Evolutionary conservation across 2,329 filamentous ascomycete species (phyloP), one percentile per base, ranked within the genome.

Genomic region (Fusarium sp.): DNA sequence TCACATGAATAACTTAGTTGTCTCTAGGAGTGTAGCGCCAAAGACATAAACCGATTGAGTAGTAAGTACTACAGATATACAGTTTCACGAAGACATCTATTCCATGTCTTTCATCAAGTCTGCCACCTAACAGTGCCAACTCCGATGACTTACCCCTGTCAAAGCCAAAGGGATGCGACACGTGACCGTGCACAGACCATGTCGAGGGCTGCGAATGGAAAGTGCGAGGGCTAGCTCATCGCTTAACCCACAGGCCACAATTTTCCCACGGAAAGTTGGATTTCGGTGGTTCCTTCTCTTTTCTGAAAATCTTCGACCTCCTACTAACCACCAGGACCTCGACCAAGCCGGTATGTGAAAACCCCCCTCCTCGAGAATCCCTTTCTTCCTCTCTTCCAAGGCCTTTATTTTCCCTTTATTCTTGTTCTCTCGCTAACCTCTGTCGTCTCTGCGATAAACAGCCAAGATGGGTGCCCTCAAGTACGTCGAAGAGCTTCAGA

Each of bases 401-500:
- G 31, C 41, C 51, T 33, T 55, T 45, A 42, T 54, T 45, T 41
- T 42, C 44, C 54, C 29, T n/a, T 29, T 29, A 37, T 33, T 61
- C 41, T 31, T 37, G 35, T 37, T 60, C 58, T 65, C 51, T 77
- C 71, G 72, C 79, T 81, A 73, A 79, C 74, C 51, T 76, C 57
- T 69, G 37, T 56, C 52, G 57, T 66, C 63, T 51, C 49, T 67
- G 29, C 66, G 62, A 64, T 66, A 73, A 72, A 79, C 78, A 89
- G 87, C 82, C 84, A 90, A 95, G 91, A 98, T 98, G 96, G 96
- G 96, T 93, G 95, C 95, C 90, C 94, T 98, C 87, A 99, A 99
- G 90, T 99, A 97, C 90, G 94, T 99, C 89, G 97, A 99, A 92
- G 96, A 99, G 92, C 93, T 99, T 90, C 94, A 98, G 88, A 98